Base-by-base conservation (phyloP, 495 filamentous ascomycete genomes). In the Annulohypoxylon bovei region DNA sequence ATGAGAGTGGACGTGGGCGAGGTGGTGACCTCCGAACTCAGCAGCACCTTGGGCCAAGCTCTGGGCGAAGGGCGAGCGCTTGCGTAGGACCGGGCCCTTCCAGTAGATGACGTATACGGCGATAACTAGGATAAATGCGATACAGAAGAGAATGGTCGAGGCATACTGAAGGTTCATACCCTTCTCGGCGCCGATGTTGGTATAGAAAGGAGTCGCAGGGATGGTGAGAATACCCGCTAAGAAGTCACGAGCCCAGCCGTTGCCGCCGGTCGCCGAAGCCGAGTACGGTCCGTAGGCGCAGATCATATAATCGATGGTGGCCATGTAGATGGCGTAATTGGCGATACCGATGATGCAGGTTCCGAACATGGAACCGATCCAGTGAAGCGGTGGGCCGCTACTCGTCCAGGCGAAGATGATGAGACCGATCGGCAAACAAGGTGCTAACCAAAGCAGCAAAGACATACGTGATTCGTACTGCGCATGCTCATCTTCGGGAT, bases 271-370 rank as follows among this genome's bases (percentile, higher is more conserved):
- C 0, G 92, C 92, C 0, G 91, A 93, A 3, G 92, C 90, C 25
- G 90, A 88, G 76, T 93, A 93, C 0, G 89, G 89, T 0, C 91
- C 92, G 75, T 94, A 93, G 1, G 90, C 86, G 42, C 86, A 88
- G n/a, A 93, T 87, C 91, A 93, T 93, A 80, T 94, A 94, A 69
- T 94, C 91, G 62, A 93, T 91, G 0, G 92, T 93, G 0, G 90
- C 90, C 90, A 93, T 92, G 78, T 92, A 91, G 68, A 92, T 91
- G 49, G 84, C 82, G 67, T 91, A 91, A 71, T 91, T 90, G 23
- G 89, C 88, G 59, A 90, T 89, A 7, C 87, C 88, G 60, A 92
- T 88, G n/a, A 91, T 73, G 20, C 81, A 81, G 1, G 81, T 80
- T 47, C 88, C 89, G 18, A 90, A 77, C 79, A 87, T 83, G 4